Percentiles rank a stretch among this genome's conserved stretches.
Conservation (phyloP, 306 rosid genomes). For the Mucuna pruriens region DNA sequence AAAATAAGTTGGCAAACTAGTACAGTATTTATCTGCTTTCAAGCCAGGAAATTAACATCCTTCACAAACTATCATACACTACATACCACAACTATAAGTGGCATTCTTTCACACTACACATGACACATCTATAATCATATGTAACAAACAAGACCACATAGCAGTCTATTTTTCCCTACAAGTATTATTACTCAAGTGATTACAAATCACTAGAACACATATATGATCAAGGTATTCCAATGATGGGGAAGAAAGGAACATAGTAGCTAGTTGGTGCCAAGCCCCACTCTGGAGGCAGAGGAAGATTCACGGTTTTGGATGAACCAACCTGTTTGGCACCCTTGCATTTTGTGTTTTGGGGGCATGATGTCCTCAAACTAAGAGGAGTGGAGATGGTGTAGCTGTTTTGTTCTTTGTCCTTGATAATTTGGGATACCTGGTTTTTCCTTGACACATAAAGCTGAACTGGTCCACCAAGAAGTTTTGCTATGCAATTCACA, state of each 20-base stretch:
- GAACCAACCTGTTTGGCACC: slow-evolving; percentile 50
- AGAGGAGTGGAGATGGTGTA: slow-evolving; percentile 71
- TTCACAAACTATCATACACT: slow-evolving; percentile 18
- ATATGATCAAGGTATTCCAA: slow-evolving; percentile 76
- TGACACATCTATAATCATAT: slow-evolving; percentile 26
- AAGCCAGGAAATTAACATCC: slow-evolving; percentile 17
- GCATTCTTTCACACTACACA: slow-evolving; percentile 30
- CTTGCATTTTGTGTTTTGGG: slow-evolving; percentile 48
- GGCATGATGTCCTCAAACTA: slow-evolving; percentile 66
- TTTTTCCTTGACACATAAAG: slow-evolving; percentile 55
- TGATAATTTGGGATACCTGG: slow-evolving; percentile 51
- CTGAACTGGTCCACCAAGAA: slow-evolving; percentile 76
- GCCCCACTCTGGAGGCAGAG: slow-evolving; percentile 93
- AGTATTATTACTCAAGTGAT: slow-evolving; percentile 31
- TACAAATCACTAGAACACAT: background rate
- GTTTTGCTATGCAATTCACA: slow-evolving; percentile 58
- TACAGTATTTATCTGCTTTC: background rate
- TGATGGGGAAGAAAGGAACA: slow-evolving; percentile 79
- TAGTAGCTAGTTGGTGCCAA: slow-evolving; percentile 86
- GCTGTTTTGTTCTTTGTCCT: slow-evolving; percentile 40
- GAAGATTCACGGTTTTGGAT: slow-evolving; percentile 76
- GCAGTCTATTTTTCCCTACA: slow-evolving; percentile 7
- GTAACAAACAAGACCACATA: slow-evolving; percentile 33
- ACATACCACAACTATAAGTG: slow-evolving; percentile 33
- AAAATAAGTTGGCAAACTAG: slow-evolving; percentile 22